Conservation (phyloP, 1,284 basidiomycete genomes). For the Microbotryum silenes-acaulis region DNA sequence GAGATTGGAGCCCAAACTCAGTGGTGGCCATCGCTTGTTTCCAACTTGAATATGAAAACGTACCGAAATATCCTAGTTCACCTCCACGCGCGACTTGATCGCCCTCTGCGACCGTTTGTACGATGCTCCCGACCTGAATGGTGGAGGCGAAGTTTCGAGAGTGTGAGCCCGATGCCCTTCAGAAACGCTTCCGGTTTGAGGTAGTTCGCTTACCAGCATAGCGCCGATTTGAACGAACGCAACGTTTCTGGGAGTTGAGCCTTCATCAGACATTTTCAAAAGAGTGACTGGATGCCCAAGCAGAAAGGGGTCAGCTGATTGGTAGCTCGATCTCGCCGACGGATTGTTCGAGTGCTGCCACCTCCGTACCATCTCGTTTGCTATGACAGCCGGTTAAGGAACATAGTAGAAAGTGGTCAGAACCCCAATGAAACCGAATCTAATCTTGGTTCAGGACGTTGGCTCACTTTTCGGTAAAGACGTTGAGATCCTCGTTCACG, state of each 20-base stretch:
- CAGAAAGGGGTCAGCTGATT: no score
- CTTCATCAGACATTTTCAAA: conserved; percentile 4
- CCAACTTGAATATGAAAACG: conserved; percentile 29
- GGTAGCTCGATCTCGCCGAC: no score
- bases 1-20: no score
- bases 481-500: conserved; percentile 62
- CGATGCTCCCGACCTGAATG: conserved; percentile 45
- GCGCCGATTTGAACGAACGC: conserved; percentile 42
- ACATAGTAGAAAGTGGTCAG: conserved; percentile 19
- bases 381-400: no score
- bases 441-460: background rate
- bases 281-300: conserved; percentile 7
- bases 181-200: background rate
- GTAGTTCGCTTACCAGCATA: conserved; percentile 40
- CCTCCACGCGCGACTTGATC: conserved; percentile 44
- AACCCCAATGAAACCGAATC: conserved; percentile 5
- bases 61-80: conserved; percentile 48
- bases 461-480: conserved; percentile 60
- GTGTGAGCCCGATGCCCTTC: background rate
- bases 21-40: no score
- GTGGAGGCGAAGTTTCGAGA: background rate
- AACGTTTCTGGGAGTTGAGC: conserved; percentile 2
- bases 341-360: no score
- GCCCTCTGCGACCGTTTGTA: conserved; percentile 42
- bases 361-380: no score